A percentile compares a stretch with the other conserved stretches of the same genome.
Conservation (phyloP, 352 stramenopile species). For the Pythium monospermum region DNA sequence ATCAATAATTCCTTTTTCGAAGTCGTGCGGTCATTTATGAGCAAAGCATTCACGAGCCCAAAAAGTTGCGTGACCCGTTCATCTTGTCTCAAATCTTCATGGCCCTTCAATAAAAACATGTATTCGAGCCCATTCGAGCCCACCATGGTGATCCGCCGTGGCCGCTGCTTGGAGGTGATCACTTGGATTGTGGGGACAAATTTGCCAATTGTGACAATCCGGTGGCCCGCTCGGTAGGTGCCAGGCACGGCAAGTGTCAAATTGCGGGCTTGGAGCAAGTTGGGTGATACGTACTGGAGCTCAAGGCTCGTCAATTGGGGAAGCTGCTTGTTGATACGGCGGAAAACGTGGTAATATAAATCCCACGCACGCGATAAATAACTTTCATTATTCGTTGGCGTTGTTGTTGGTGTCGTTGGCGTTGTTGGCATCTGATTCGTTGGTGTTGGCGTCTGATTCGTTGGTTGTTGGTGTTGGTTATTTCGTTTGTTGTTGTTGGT, state of each 20-base stretch:
- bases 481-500: neutral
- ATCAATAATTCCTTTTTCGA: conserved; percentile 98
- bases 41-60: conserved; percentile 98
- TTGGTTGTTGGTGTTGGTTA: no score
- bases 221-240: conserved; percentile 78
- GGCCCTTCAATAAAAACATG: conserved; percentile 99
- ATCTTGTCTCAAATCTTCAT: conserved; percentile 99
- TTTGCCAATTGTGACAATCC: conserved; percentile 83
- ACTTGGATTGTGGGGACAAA: conserved; percentile 96
- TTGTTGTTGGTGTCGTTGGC: no score
- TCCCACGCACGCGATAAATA: conserved; percentile 95
- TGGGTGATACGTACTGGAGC: conserved; percentile 95
- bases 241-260: conserved; percentile 96
- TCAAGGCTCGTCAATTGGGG: conserved; percentile 96
- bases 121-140: conserved; percentile 98
- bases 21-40: conserved; percentile 97
- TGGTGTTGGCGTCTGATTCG: no score
- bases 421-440: no score
- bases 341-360: conserved; percentile 99
- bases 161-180: conserved; percentile 98
- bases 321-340: conserved; percentile 89
- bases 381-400: conserved; percentile 69
- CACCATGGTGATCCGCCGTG: conserved; percentile 96
- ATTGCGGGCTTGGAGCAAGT: conserved; percentile 91
- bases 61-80: conserved; percentile 99